Conservation (phyloP, 441 rosid genomes). For the Adansonia gregorii region DNA sequence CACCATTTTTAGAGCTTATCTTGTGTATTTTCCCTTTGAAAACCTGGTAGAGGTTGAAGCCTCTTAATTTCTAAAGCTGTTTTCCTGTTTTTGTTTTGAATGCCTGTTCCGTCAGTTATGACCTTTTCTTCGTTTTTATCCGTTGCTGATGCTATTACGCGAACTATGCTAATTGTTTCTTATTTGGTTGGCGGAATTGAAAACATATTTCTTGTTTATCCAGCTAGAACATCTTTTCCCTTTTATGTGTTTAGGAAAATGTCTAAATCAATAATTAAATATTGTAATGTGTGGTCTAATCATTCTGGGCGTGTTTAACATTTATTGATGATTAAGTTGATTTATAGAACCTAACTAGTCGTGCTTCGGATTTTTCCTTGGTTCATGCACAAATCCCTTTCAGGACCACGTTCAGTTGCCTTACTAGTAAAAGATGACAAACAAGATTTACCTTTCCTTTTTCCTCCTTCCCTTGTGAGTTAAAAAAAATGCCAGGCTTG, state of each 20-base stretch:
- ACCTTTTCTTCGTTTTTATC: background rate
- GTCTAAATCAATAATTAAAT: slow-evolving; percentile 26
- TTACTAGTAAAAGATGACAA: slow-evolving; percentile 33
- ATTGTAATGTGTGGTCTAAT: slow-evolving; percentile 16
- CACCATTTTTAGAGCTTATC: background rate
- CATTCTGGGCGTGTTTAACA: slow-evolving; percentile 22
- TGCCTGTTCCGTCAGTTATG: background rate
- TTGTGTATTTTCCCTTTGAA: slow-evolving; percentile 9
- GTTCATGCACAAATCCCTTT: slow-evolving; percentile 42
- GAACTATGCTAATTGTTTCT: background rate
- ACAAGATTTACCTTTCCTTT: slow-evolving; percentile 34
- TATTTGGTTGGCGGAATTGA: background rate
- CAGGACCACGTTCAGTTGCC: slow-evolving; percentile 36
- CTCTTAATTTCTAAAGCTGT: slow-evolving; percentile 21
- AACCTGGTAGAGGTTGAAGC: slow-evolving; percentile 14
- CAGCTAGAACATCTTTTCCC: background rate
- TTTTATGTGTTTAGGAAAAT: background rate
- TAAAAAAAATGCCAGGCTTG: slow-evolving; percentile 30
- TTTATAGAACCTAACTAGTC: slow-evolving; percentile 34
- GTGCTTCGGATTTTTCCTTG: slow-evolving; percentile 36
- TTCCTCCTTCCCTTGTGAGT: slow-evolving; percentile 27
- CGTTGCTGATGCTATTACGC: background rate
- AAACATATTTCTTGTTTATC: slow-evolving; percentile 8
- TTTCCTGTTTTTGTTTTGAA: background rate
- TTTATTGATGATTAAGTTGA: slow-evolving; percentile 21